Conservation (phyloP, 805 yeast species). For the Starmerella kuoi region DNA sequence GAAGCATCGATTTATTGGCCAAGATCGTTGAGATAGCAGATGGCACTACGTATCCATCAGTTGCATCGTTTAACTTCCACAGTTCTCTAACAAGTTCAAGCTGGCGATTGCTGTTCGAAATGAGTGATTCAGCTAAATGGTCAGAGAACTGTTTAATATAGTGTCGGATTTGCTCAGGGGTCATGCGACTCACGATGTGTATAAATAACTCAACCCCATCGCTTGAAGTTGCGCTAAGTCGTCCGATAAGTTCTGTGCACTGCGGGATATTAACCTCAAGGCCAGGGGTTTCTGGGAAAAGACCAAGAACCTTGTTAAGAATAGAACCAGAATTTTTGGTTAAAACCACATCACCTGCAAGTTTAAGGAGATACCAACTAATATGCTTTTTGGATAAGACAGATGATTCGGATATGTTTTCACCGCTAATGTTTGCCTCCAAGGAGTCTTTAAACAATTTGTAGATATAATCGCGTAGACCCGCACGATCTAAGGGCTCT, state of each 20-base stretch:
- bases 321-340: constrained; percentile 2
- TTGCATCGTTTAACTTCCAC: constrained; percentile 45
- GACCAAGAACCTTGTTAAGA: constrained; percentile 8
- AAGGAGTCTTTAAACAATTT: constrained; percentile 27
- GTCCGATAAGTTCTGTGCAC: background rate
- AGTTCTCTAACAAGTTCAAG: constrained; percentile 58
- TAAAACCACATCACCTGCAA: constrained; percentile 8
- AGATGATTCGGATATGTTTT: background rate
- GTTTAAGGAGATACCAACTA: constrained; percentile 23
- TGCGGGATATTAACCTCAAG: constrained; percentile 8
- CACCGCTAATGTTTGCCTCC: constrained; percentile 2
- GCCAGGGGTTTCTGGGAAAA: constrained; percentile 14
- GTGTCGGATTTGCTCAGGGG: constrained; percentile 4
- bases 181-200: constrained; percentile 6
- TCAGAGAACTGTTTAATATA: constrained; percentile 10
- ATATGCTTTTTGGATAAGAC: background rate
- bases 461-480: constrained; percentile 26
- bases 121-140: background rate
- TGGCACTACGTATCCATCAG: constrained; percentile 47
- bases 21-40: constrained; percentile 56
- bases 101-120: constrained; percentile 44
- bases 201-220: constrained; percentile 15
- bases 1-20: constrained; percentile 29
- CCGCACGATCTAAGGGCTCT: constrained; percentile 7
- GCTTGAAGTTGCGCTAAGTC: background rate